Evolutionary conservation across 2,329 filamentous ascomycete species (phyloP).

Genomic region (Coniochaeta sp.): DNA sequence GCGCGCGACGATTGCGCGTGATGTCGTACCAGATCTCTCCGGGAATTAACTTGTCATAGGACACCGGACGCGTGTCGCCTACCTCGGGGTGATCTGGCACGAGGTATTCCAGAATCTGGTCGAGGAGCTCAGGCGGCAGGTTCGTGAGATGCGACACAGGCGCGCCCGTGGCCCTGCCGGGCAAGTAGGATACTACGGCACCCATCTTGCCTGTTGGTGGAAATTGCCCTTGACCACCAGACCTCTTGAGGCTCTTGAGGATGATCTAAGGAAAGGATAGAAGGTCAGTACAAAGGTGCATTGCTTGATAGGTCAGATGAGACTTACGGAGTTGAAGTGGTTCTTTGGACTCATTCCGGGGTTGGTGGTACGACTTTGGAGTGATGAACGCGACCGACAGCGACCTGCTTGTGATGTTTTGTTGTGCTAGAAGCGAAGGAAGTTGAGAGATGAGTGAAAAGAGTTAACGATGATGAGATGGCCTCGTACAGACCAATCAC

Average conservation of each 20-base stretch:
- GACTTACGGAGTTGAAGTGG: not conserved
- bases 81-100: constrained; percentile 15
- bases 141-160: not conserved
- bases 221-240: not conserved
- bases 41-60: constrained; percentile 14
- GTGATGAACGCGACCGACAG: not conserved
- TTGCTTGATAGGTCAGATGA: not conserved
- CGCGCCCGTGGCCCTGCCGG: not conserved
- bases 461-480: not conserved
- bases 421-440: not conserved
- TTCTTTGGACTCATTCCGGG: not conserved
- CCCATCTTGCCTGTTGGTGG: not conserved
- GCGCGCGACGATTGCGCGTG: constrained; percentile 14
- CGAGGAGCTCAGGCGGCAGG: constrained; percentile 11
- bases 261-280: not conserved
- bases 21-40: constrained; percentile 18
- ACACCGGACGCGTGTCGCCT: constrained; percentile 16
- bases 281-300: not conserved
- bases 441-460: not conserved
- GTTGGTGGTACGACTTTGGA: not conserved
- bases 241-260: too few species aligned
- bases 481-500: not conserved
- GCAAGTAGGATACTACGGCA: not conserved
- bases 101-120: constrained; percentile 13
- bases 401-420: not conserved